phyloP scores from a whole-genome alignment of 2,329 filamentous ascomycete genomes.

The Botrytis paeoniae region DNA sequence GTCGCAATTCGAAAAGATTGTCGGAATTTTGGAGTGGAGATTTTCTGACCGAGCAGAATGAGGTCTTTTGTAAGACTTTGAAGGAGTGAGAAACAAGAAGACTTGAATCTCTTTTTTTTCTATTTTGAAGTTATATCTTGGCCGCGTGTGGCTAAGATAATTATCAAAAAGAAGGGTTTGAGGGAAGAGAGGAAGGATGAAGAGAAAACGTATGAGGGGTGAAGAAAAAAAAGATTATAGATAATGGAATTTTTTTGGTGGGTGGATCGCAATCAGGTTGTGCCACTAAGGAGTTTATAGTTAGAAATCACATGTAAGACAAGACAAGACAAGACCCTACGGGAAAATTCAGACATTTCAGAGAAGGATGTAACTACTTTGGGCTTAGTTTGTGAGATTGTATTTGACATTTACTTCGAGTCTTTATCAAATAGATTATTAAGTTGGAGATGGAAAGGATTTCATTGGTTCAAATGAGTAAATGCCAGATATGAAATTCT shows the following conservation, averaged over 20 bases:
- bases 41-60: slow-evolving; percentile 32
- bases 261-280: background rate
- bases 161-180: slow-evolving; percentile 22
- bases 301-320: slow-evolving; percentile 6
- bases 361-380: background rate
- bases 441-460: too few species aligned
- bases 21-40: slow-evolving; percentile 30
- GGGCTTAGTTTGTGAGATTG: background rate
- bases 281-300: background rate
- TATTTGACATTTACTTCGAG: background rate
- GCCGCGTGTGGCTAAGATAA: slow-evolving; percentile 37
- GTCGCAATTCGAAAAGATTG: slow-evolving; percentile 21
- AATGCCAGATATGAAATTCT: background rate
- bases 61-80: background rate
- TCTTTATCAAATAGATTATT: background rate
- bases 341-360: background rate
- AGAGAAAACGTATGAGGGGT: background rate
- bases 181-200: slow-evolving; percentile 19
- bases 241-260: slow-evolving; percentile 10
- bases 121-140: slow-evolving; percentile 27
- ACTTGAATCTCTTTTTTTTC: slow-evolving; percentile 19
- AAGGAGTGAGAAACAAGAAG: slow-evolving; percentile 13
- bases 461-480: background rate
- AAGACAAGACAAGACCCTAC: background rate
- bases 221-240: slow-evolving; percentile 15